Percentiles rank a stretch among this genome's conserved stretches.
Conservation (phyloP, 768 basidiomycete species). For the Lentinula guzmanii region DNA sequence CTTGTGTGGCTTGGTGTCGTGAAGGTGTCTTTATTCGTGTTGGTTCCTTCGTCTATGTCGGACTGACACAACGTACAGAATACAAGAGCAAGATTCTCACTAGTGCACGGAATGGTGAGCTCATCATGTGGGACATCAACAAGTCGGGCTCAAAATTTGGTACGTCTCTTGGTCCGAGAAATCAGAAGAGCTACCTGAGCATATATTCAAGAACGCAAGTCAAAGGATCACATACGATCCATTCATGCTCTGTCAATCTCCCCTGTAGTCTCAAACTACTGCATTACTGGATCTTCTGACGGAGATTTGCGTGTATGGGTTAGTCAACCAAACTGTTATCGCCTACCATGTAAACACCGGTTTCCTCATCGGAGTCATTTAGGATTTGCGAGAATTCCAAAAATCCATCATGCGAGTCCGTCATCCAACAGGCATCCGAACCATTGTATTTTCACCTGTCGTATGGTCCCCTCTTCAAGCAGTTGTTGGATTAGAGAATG, state of each 20-base stretch:
- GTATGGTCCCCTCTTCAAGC: slow-evolving; percentile 62
- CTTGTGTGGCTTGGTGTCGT: slow-evolving; percentile 77
- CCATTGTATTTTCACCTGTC: slow-evolving; percentile 66
- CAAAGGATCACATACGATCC: slow-evolving; percentile 66
- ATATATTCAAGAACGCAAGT: slow-evolving; percentile 44
- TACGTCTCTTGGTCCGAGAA: slow-evolving; percentile 23
- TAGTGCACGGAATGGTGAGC: slow-evolving; percentile 74
- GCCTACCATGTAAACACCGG: neutral
- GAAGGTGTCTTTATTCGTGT: slow-evolving; percentile 39
- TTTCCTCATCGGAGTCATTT: neutral
- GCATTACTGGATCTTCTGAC: slow-evolving; percentile 76
- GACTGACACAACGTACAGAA: slow-evolving; percentile 27
- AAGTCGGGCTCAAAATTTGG: slow-evolving; percentile 67
- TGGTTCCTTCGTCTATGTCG: neutral
- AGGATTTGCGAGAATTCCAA: slow-evolving; percentile 73
- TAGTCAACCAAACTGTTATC: slow-evolving; percentile 13
- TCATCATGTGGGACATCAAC: slow-evolving; percentile 79
- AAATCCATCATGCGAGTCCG: slow-evolving; percentile 67
- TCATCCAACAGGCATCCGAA: slow-evolving; percentile 63
- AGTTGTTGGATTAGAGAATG: slow-evolving; percentile 63
- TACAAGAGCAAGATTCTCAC: slow-evolving; percentile 76
- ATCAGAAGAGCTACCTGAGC: neutral
- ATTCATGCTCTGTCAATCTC: slow-evolving; percentile 69
- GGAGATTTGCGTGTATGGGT: slow-evolving; percentile 82
- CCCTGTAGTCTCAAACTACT: slow-evolving; percentile 60